Evolutionary conservation across 2,329 filamentous ascomycete species (phyloP).

Genomic region (Tolypocladium pustulatum): DNA sequence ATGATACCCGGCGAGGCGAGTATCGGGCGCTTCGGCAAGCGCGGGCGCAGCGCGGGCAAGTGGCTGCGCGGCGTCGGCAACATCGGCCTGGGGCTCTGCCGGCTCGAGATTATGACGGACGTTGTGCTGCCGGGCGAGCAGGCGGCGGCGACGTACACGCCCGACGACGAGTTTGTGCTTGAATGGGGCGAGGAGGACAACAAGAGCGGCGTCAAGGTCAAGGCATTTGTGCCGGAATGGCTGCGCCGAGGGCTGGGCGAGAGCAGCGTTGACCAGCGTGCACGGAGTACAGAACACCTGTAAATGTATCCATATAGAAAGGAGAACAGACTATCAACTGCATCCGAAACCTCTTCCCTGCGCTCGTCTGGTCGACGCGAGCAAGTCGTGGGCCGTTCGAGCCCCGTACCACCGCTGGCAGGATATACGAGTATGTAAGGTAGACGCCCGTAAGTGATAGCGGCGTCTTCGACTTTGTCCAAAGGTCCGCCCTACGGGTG

Average conservation of each 20-base stretch:
- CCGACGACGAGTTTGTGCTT: conserved; percentile 52
- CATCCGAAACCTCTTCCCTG: background rate
- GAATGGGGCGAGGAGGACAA: conserved; percentile 35
- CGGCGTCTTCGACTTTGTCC: too few relatives aligned
- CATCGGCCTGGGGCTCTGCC: conserved; percentile 75
- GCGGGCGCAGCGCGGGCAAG: conserved; percentile 66
- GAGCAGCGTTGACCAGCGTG: conserved; percentile 7
- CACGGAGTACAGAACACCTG: background rate
- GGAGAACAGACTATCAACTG: background rate
- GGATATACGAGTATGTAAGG: too few relatives aligned
- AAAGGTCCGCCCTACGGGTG: background rate
- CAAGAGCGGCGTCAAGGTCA: conserved; percentile 41
- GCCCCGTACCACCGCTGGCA: too few relatives aligned
- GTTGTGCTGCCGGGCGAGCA: conserved; percentile 59
- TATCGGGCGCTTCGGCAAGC: conserved; percentile 41
- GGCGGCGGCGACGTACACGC: conserved; percentile 49
- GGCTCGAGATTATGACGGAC: conserved; percentile 85
- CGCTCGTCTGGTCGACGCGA: background rate
- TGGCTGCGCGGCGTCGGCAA: conserved; percentile 74
- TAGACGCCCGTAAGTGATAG: too few relatives aligned
- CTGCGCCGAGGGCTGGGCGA: conserved; percentile 31
- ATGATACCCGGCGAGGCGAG: conserved; percentile 33
- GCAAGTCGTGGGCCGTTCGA: too few relatives aligned
- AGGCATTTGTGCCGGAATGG: conserved; percentile 82
- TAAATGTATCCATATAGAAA: background rate